phyloP scores from a whole-genome alignment of 1,284 basidiomycete genomes.

The Ustilago esculenta region DNA sequence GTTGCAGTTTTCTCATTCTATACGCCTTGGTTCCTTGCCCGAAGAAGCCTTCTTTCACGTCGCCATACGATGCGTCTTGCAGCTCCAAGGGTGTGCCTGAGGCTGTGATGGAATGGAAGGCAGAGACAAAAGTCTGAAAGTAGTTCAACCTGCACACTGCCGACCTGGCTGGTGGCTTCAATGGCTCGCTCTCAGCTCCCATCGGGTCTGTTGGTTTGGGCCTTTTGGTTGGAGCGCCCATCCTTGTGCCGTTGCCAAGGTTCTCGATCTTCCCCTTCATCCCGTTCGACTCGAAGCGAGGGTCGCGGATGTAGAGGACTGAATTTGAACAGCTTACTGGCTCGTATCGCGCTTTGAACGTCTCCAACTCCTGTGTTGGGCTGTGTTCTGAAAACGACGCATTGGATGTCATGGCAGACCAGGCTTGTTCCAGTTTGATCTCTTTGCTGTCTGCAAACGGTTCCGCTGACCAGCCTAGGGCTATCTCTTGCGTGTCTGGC shows the following conservation, averaged over 20 bases:
- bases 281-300: neutral
- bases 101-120: neutral
- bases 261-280: constrained; percentile 19
- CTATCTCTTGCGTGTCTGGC: neutral
- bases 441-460: constrained; percentile 24
- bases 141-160: constrained; percentile 22
- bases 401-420: constrained; percentile 14
- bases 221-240: constrained; percentile 34
- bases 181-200: neutral
- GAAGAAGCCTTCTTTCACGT: constrained; percentile 22
- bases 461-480: constrained; percentile 7
- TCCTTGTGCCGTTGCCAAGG: constrained; percentile 25
- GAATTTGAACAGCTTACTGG: constrained; percentile 29
- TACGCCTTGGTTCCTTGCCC: constrained; percentile 12
- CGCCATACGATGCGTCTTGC: constrained; percentile 4
- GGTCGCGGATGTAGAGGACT: constrained; percentile 6
- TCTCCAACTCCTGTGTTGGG: neutral
- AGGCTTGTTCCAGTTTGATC: constrained; percentile 6
- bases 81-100: no score
- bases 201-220: neutral
- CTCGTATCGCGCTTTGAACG: constrained; percentile 3
- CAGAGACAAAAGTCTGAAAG: constrained; percentile 9
- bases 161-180: constrained; percentile 26
- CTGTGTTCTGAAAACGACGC: no score
- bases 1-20: constrained; percentile 10